Evolutionary conservation across 2,329 filamentous ascomycete species (phyloP), one percentile per base, ranked within the genome.

Genomic region (Cladorrhinum sp.): DNA sequence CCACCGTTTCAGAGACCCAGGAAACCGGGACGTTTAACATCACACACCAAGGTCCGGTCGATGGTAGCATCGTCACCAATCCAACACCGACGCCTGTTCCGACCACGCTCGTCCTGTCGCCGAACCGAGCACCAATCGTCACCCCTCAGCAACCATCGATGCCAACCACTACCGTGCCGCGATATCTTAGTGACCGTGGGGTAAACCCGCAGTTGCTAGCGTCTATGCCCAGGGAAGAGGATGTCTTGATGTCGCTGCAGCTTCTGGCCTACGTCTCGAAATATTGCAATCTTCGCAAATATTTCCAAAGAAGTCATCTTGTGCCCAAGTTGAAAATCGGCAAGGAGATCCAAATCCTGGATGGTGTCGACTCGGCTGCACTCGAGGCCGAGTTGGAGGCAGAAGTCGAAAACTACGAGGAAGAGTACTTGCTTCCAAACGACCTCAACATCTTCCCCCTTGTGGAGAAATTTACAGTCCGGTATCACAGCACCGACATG

Each of bases 371-470:
- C 63, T 89, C 66, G 2, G 58, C 58, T 24, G 66, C 38, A 29
- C 55, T 66, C 25, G 69, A 71, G 55, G 60, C 63, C 12, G 67
- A 68, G 48, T 54, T 69, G 22, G 72, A 76, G 18, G 74, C 77
- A 20, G 79, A 84, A 57, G 80, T 86, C 57, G 87, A 86, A 56
- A 86, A 89, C 50, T 85, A 89, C 51, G 86, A 92, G 60, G 90
- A 93, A 69, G 93, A 99, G 74, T 98, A 96, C 72, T 78, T 96
- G 24, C 82, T 96, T 7, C 90, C 93, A 13, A 93, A 98, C 71
- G 92, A 98, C 74, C 93, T 96, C 77, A 99, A 99, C 76, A 96
- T 99, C 66, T 99, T 99, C 77, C 95, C 95, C 2, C 81, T 99
- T 36, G 95, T 99, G 52, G 95, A 99, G 76, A 98, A 97, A 75